These are phyloP conservation scores for Casaregolazyma suthepensis DNA, from an alignment of 1,139 yeast genomes.

Conservation along the genomic window DNA sequence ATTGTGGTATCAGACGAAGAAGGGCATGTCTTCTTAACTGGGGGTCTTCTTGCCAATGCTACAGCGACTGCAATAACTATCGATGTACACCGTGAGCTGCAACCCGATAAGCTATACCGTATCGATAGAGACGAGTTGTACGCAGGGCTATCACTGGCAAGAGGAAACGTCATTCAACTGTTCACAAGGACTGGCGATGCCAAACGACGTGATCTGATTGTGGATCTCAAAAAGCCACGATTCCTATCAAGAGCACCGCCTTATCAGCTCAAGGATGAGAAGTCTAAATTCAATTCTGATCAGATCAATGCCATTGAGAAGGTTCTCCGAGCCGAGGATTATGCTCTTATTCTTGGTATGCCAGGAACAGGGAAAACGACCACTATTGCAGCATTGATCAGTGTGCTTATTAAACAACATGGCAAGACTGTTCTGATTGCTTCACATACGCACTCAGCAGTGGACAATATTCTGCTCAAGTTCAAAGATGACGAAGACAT, in stretches of 20 bases:
- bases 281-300: conserved; percentile 47
- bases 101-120: conserved; percentile 44
- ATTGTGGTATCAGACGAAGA: conserved; percentile 72
- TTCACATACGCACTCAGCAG: conserved; percentile 93
- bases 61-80: conserved; percentile 36
- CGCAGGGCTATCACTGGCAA: conserved; percentile 68
- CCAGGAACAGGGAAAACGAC: conserved; percentile 99
- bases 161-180: conserved; percentile 67
- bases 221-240: conserved; percentile 49
- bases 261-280: conserved; percentile 3
- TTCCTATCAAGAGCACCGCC: conserved; percentile 26
- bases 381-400: conserved; percentile 70
- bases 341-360: conserved; percentile 85
- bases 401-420: conserved; percentile 45
- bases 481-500: conserved; percentile 43
- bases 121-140: conserved; percentile 77
- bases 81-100: conserved; percentile 47
- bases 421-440: conserved; percentile 70
- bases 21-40: conserved; percentile 71
- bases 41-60: conserved; percentile 50
- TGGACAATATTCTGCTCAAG: conserved; percentile 81
- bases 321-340: conserved; percentile 63
- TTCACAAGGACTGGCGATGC: conserved; percentile 52
- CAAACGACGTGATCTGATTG: conserved; percentile 51
- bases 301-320: conserved; percentile 64